Evolutionary conservation across 441 rosid species (phyloP).

Genomic region (Pelargonium citronellum): DNA sequence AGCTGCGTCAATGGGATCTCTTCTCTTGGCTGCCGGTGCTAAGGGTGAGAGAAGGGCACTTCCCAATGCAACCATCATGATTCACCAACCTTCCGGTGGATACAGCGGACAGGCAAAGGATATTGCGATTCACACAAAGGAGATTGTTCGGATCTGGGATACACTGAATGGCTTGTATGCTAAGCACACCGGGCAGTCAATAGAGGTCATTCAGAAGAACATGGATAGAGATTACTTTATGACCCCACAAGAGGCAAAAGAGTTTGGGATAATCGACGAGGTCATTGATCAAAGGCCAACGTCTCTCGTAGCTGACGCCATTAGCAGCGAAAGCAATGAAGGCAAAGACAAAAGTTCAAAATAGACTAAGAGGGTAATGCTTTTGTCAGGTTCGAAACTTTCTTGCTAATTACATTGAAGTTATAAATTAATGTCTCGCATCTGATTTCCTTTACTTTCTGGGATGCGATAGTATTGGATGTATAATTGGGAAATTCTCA

Average conservation of each 20-base stretch:
- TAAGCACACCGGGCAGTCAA: constrained; percentile 70
- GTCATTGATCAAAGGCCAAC: constrained; percentile 84
- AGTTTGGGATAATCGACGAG: constrained; percentile 87
- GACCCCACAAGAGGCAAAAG: constrained; percentile 89
- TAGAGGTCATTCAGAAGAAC: constrained; percentile 68
- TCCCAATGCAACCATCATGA: constrained; percentile 85
- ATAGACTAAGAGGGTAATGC: constrained; percentile 34
- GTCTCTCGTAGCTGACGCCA: constrained; percentile 72
- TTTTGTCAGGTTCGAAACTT: not conserved
- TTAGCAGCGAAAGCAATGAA: constrained; percentile 35
- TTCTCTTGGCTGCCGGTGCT: constrained; percentile 82
- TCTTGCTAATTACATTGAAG: not conserved
- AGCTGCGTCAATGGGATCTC: constrained; percentile 98
- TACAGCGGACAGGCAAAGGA: constrained; percentile 95
- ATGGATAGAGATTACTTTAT: constrained; percentile 96
- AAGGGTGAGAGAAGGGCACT: constrained; percentile 85
- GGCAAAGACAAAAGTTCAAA: constrained; percentile 54
- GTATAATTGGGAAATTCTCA: not conserved
- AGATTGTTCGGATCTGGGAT: constrained; percentile 91
- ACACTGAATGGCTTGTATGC: constrained; percentile 60
- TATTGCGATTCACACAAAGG: constrained; percentile 82
- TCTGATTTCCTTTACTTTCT: not conserved
- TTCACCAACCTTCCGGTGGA: constrained; percentile 98
- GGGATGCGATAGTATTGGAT: not conserved
- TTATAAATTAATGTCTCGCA: not conserved